phyloP scores from a whole-genome alignment of 768 basidiomycete genomes.

The Lactarius sanguifluus region DNA sequence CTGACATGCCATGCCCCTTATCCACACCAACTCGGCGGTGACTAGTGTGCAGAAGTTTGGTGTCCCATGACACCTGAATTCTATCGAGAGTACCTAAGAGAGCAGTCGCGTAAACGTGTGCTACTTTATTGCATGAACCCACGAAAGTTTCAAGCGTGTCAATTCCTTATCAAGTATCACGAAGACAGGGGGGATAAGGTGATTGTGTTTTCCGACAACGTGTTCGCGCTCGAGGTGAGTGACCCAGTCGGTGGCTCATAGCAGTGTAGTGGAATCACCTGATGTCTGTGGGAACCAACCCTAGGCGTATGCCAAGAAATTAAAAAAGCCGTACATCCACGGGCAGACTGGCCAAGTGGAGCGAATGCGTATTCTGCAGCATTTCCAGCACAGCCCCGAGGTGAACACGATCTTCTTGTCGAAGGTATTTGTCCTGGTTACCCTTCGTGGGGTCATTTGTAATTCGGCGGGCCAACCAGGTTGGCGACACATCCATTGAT shows the following conservation, averaged over 20 bases:
- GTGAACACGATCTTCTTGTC: slow-evolving; percentile 99
- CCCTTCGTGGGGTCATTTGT: slow-evolving; percentile 25
- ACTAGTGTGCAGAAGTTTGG: slow-evolving; percentile 98
- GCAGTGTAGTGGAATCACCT: neutral
- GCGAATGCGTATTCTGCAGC: slow-evolving; percentile 90
- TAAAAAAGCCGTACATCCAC: slow-evolving; percentile 94
- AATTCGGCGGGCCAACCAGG: slow-evolving; percentile 44
- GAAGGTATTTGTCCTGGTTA: slow-evolving; percentile 51
- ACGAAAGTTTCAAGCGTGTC: slow-evolving; percentile 98
- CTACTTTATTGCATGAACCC: slow-evolving; percentile 99
- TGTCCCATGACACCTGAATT: slow-evolving; percentile 99
- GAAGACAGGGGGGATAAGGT: slow-evolving; percentile 98
- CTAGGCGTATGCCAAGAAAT: slow-evolving; percentile 89
- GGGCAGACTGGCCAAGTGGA: slow-evolving; percentile 94
- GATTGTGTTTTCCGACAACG: slow-evolving; percentile 99
- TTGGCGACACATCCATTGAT: slow-evolving; percentile 98
- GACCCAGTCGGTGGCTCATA: neutral
- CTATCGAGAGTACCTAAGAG: slow-evolving; percentile 93
- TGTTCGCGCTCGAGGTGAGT: slow-evolving; percentile 89
- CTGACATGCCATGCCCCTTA: slow-evolving; percentile 7
- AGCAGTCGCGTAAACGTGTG: slow-evolving; percentile 91
- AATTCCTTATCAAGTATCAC: slow-evolving; percentile 97
- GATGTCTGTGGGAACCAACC: neutral
- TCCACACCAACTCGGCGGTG: slow-evolving; percentile 15
- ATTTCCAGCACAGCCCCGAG: slow-evolving; percentile 93